These are phyloP conservation scores for Canna indica DNA, from an alignment of 176 grass and related monocot species.

Conservation along the genomic window DNA sequence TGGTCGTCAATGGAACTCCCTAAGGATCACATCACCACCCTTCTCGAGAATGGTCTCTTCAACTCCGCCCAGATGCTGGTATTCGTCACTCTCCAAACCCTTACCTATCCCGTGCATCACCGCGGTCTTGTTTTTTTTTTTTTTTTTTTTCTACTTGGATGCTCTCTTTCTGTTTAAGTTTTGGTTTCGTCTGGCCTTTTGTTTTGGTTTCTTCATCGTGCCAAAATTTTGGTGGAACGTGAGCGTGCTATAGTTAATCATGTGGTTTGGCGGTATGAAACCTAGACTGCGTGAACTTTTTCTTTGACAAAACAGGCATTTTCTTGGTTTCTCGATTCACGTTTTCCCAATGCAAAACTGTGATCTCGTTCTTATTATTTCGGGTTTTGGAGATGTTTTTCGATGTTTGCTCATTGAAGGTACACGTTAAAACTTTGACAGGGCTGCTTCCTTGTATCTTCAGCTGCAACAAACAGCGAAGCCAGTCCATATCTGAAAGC, in stretches of 20 bases:
- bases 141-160: background rate
- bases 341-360: background rate
- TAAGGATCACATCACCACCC: slow-evolving; percentile 71
- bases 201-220: background rate
- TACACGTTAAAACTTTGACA: slow-evolving; percentile 22
- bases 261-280: no score
- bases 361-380: background rate
- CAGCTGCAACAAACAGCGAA: slow-evolving; percentile 31
- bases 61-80: slow-evolving; percentile 77
- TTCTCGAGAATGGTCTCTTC: slow-evolving; percentile 76
- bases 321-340: background rate
- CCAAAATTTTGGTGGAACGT: no score
- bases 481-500: slow-evolving; percentile 46
- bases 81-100: background rate
- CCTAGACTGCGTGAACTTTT: no score
- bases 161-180: background rate
- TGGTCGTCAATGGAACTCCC: slow-evolving; percentile 44
- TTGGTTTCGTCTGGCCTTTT: background rate
- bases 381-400: background rate
- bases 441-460: slow-evolving; percentile 85
- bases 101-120: background rate
- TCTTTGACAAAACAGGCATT: background rate
- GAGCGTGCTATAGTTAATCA: no score
- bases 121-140: no score
- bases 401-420: background rate